Evolutionary conservation across 1,284 basidiomycete genomes (phyloP).

Genomic region (Hemileia vastatrix): DNA sequence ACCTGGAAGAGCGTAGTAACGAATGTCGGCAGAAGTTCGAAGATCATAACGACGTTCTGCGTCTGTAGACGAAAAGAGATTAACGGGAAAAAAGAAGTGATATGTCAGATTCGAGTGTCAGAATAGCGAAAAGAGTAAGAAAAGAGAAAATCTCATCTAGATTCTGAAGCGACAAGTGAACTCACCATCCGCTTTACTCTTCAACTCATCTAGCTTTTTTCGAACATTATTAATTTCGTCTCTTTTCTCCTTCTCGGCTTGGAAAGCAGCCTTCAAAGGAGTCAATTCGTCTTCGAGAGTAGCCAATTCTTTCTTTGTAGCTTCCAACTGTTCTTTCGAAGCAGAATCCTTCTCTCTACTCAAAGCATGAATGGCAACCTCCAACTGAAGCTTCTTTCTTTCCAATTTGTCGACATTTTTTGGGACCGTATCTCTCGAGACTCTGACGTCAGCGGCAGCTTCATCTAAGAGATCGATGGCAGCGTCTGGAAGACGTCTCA

Average conservation of each 20-base stretch:
- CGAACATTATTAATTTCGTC: conserved; percentile 40
- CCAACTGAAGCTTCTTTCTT: conserved; percentile 40
- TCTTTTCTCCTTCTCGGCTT: conserved; percentile 40
- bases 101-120: no score
- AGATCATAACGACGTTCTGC: conserved; percentile 41
- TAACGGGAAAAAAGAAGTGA: no score
- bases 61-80: conserved; percentile 1
- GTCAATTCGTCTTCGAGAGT: conserved; percentile 39
- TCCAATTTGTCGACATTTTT: conserved; percentile 43
- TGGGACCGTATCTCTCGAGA: conserved; percentile 41
- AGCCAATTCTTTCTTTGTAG: conserved; percentile 36
- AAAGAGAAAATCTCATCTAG: no score
- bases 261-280: conserved; percentile 39
- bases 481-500: conserved; percentile 40
- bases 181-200: conserved; percentile 36
- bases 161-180: no score
- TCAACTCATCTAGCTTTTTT: conserved; percentile 42
- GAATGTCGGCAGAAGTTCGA: conserved; percentile 39
- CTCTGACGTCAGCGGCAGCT: conserved; percentile 49
- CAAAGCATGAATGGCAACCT: conserved; percentile 42
- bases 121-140: no score
- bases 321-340: conserved; percentile 38
- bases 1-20: conserved; percentile 40
- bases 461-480: conserved; percentile 46
- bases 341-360: conserved; percentile 41